Evolutionary conservation across 805 yeast genomes (phyloP).

Genomic region (Saturnispora besseyi): DNA sequence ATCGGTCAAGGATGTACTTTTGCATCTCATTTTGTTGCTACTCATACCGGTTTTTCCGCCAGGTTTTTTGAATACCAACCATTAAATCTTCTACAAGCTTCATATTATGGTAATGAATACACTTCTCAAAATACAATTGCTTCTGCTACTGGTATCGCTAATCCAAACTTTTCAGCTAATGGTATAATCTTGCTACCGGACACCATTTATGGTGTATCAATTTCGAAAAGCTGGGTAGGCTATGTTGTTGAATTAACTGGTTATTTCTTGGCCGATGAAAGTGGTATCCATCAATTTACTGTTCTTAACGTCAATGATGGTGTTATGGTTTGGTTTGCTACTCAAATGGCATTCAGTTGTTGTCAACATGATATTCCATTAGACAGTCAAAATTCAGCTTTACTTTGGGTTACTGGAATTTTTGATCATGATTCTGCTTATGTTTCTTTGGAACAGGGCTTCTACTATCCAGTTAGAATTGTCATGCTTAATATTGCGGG

Average conservation of each 20-base stretch:
- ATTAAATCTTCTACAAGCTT: neutral
- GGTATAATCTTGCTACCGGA: too few relatives aligned
- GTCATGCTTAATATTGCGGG: too few relatives aligned
- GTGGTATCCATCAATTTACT: conserved; percentile 22
- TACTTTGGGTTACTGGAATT: neutral
- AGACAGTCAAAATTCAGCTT: too few relatives aligned
- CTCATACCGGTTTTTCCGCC: neutral
- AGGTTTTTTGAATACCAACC: neutral
- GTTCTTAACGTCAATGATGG: conserved; percentile 23
- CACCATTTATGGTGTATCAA: too few relatives aligned
- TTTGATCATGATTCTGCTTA: too few relatives aligned
- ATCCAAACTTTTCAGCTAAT: neutral
- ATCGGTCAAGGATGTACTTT: neutral
- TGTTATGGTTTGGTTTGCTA: conserved; percentile 25
- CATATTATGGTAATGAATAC: neutral
- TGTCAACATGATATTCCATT: neutral
- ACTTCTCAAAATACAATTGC: neutral
- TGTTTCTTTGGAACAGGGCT: too few relatives aligned
- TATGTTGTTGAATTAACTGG: neutral
- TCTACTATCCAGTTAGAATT: too few relatives aligned
- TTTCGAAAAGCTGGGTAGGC: neutral
- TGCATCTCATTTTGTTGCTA: neutral
- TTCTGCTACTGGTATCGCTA: neutral
- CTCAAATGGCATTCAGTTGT: conserved; percentile 3
- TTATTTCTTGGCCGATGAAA: conserved; percentile 4